Base-by-base conservation (phyloP, 768 basidiomycete species). In the Xanthoconium stramineum region DNA sequence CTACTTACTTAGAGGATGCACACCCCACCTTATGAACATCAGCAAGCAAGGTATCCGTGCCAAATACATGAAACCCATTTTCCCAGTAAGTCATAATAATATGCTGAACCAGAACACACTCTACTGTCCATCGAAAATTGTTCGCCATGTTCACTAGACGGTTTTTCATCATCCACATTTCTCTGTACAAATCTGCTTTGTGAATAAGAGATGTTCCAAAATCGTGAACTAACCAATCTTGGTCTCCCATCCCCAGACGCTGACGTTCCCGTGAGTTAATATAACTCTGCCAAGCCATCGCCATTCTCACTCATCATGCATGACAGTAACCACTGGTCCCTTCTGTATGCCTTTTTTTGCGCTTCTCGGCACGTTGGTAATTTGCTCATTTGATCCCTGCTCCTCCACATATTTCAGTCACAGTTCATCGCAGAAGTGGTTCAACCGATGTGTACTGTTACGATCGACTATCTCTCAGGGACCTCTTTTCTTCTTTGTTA, bases 261-360 rank as follows among this genome's bases (percentile, higher is more conserved):
- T 92, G 60, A 95, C 93, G 5, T 95, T 94, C 66, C 93, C 92
- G 83, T 91, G 67, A 77, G 89, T 78, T 19, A 48, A 39, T 17
- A 24, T 55, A 10, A 30, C 32, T 37, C 7, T 53, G 24, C 56
- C 5, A 35, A 40, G 1, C 8, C 29, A 38, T 56, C 42, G 13
- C 28, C 45, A 19, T 24, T 24, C 37, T 24, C 59, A 33, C 12
- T 29, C 29, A 36, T 58, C 46, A 19, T 45, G 20, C 29, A 37
- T 42, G 0, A 57, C 24, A 92, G 88, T 11, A 94, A 95, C 66
- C 92, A 95, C 68, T 96, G 92, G 93, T 74, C 86, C 1, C 69
- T 95, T 50, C 85, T 95, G 89, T 91, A 66, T 40, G 65, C 20
- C n/a, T 79, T 69, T n/a, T 35, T 45, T 36, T n/a, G 15, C 14